Base-by-base conservation (phyloP, 2,329 filamentous ascomycete genomes). In the Lithohypha guttulata region DNA sequence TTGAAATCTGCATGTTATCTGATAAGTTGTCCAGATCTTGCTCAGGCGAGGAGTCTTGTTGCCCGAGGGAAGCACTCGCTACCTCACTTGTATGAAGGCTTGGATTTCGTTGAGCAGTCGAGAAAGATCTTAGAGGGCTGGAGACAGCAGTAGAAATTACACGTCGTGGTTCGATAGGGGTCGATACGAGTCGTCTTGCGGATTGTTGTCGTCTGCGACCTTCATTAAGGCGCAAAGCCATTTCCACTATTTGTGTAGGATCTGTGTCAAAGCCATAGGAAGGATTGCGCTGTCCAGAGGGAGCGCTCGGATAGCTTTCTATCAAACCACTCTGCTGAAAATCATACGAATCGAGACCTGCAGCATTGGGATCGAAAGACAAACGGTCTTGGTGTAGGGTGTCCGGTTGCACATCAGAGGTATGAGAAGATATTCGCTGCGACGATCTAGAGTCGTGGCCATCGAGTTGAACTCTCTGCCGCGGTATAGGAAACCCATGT, bases 171-270 rank as follows among this genome's bases (percentile, higher is more conserved):
- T 38, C 39, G 55, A 53, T 15, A 17, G 43, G 45, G 8, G 20
- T 34, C 62, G 63, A 71, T 11, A 53, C 53, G 19, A 58, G 55
- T 36, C 61, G 60, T 46, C 64, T 39, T 71, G 63, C 27, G 62
- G 66, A 32, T 66, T 73, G 20, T 62, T 68, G 82, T 61, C 70
- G 70, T 54, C 76, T 75, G 48, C 77, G 75, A 53, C 80, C 84
- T 59, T 95, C 85, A 63, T 83, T 93, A 34, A 96, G 62, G 48
- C 81, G 91, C 51, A 96, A 63, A 1, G 89, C 89, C 73, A 96
- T 83, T 53, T 86, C 86, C 28, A 96, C 85, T 47, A 96, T 93
- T 59, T 94, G 84, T 3, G 81, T 76, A 6, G 87, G 81, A 53
- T 95, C 87, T 43, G 81, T 70, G 51, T 85, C 77, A 14, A 82